These are phyloP conservation scores for Arachis monticola DNA, from an alignment of 331 rosid species.

Conservation along the genomic window DNA sequence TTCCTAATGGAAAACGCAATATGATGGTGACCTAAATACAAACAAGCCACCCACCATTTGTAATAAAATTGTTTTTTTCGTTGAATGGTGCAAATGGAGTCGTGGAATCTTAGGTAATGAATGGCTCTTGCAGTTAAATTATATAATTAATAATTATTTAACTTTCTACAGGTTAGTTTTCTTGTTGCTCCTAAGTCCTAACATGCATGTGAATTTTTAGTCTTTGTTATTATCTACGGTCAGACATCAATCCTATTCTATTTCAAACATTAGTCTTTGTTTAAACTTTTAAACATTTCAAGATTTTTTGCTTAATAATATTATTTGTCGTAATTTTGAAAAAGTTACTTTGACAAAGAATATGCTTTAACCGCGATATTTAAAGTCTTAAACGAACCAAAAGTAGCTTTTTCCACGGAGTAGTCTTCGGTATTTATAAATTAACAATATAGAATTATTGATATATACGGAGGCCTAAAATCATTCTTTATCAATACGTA, in stretches of 20 bases:
- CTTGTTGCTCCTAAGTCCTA: not conserved
- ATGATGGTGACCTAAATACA: conserved; percentile 13
- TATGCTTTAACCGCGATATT: not conserved
- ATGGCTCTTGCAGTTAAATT: conserved; percentile 5
- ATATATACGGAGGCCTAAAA: no score
- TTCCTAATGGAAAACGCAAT: conserved; percentile 12
- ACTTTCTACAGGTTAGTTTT: not conserved
- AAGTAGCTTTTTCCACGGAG: not conserved
- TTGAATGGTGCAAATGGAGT: conserved; percentile 34
- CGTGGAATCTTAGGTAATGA: conserved; percentile 39
- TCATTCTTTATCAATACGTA: no score
- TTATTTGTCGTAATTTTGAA: not conserved
- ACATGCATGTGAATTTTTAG: not conserved
- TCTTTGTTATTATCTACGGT: conserved; percentile 3
- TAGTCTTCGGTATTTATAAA: not conserved
- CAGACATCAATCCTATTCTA: conserved; percentile 1
- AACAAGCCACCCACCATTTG: not conserved
- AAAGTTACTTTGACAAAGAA: conserved; percentile 5
- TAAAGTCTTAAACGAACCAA: not conserved
- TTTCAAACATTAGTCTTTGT: no score
- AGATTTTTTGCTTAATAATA: not conserved
- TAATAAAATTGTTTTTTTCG: not conserved
- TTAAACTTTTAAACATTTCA: no score
- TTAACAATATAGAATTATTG: no score
- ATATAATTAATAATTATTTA: not conserved